phyloP scores from a whole-genome alignment of 805 yeast species.

The Candida endomychidarum region DNA sequence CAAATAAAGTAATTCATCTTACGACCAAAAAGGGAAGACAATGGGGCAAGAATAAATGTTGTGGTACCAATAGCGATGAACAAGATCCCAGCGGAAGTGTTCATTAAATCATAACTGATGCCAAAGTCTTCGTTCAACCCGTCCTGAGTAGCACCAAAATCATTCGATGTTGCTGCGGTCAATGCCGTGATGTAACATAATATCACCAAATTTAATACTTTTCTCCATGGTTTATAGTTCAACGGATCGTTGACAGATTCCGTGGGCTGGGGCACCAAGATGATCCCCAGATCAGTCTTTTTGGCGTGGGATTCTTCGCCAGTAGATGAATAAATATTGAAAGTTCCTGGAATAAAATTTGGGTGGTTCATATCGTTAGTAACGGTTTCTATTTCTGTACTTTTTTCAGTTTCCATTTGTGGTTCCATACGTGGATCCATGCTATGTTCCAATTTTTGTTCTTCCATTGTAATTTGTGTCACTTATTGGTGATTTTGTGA shows the following conservation, averaged over 20 bases:
- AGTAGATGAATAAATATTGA: conserved; percentile 42
- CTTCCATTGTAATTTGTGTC: background rate
- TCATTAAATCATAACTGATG: conserved; percentile 46
- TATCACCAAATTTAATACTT: conserved; percentile 38
- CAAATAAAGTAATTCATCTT: conserved; percentile 44
- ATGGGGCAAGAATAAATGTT: conserved; percentile 46
- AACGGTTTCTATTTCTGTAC: background rate
- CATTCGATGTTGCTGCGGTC: conserved; percentile 51
- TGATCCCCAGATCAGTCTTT: conserved; percentile 30
- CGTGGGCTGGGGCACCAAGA: conserved; percentile 50
- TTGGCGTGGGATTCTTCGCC: conserved; percentile 9
- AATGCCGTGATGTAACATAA: conserved; percentile 44
- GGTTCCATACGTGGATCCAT: no score
- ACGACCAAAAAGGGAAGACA: conserved; percentile 46
- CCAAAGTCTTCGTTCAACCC: conserved; percentile 42
- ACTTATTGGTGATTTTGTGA: no score
- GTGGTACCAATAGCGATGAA: conserved; percentile 46
- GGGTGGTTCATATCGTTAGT: conserved; percentile 20
- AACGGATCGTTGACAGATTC: conserved; percentile 51
- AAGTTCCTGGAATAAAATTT: conserved; percentile 57
- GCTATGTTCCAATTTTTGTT: background rate
- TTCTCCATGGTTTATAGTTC: conserved; percentile 40
- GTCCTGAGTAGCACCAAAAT: conserved; percentile 48
- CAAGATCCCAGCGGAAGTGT: conserved; percentile 50
- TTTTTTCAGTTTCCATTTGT: background rate